Conservation (phyloP, 73 alveolate species). For the Stentor roeselii region DNA sequence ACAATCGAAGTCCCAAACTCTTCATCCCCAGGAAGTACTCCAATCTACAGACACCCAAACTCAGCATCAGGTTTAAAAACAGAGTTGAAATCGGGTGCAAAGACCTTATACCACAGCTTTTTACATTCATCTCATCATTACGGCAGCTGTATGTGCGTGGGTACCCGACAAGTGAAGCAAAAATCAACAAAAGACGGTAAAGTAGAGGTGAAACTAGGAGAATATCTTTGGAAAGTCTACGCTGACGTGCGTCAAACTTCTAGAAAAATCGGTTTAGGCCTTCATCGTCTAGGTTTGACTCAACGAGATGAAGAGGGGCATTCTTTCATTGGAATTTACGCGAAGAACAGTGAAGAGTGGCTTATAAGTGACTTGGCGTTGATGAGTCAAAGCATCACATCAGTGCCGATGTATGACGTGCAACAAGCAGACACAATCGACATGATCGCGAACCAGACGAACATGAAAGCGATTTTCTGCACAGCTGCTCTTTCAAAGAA, state of each 20-base stretch:
- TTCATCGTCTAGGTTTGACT: conserved; percentile 36
- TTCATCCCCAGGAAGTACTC: background rate
- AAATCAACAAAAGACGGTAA: background rate
- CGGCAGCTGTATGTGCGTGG: background rate
- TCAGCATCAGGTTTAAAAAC: background rate
- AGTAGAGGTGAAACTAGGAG: conserved; percentile 30
- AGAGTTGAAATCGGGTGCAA: background rate
- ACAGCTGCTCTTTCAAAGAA: background rate
- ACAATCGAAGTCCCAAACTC: background rate
- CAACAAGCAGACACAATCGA: conserved; percentile 56
- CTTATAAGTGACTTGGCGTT: conserved; percentile 65
- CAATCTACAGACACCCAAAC: background rate
- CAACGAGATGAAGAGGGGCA: conserved; percentile 38
- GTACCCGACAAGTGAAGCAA: background rate
- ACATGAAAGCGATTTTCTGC: conserved; percentile 17
- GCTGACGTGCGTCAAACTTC: conserved; percentile 49
- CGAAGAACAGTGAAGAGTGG: conserved; percentile 87
- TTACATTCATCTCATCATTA: background rate
- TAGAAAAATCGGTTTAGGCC: conserved; percentile 39
- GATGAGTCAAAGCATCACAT: conserved; percentile 38
- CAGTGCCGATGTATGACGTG: conserved; percentile 74
- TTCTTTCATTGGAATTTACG: conserved; percentile 65
- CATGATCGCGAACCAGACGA: conserved; percentile 3
- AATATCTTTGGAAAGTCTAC: conserved; percentile 63
- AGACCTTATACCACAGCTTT: background rate